phyloP scores from a whole-genome alignment of 1,284 basidiomycete species.

The Ceratobasidium sp. region DNA sequence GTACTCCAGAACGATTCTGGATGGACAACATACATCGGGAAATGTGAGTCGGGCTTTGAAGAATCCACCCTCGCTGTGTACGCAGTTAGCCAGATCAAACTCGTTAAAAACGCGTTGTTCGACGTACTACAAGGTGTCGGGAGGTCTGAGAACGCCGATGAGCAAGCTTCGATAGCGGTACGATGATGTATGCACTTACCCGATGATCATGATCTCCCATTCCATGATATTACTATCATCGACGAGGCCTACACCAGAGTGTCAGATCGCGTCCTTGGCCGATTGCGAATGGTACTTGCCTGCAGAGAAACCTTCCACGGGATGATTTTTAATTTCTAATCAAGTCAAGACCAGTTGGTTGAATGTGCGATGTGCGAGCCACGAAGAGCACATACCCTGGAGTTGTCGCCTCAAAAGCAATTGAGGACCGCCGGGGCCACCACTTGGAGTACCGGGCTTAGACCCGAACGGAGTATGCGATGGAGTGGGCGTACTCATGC shows the following conservation, averaged over 20 bases:
- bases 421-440: conserved; percentile 28
- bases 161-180: neutral
- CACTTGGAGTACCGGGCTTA: conserved; percentile 37
- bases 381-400: conserved; percentile 3
- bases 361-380: neutral
- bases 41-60: conserved; percentile 87
- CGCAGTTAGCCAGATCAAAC: neutral
- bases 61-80: conserved; percentile 83
- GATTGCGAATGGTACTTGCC: conserved; percentile 56
- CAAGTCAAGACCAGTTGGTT: neutral
- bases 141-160: conserved; percentile 61
- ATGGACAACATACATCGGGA: conserved; percentile 59
- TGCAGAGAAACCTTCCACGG: conserved; percentile 93
- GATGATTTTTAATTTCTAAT: conserved; percentile 80
- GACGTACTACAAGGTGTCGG: conserved; percentile 82
- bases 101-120: conserved; percentile 14
- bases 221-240: conserved; percentile 91
- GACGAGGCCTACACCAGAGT: conserved; percentile 68
- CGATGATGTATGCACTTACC: conserved; percentile 59
- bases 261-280: conserved; percentile 41
- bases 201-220: conserved; percentile 93
- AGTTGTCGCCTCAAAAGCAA: conserved; percentile 41
- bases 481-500: conserved; percentile 21
- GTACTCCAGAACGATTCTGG: neutral
- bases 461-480: conserved; percentile 19